phyloP scores from a whole-genome alignment of 495 filamentous ascomycete species.

The Penicillium paxilli region DNA sequence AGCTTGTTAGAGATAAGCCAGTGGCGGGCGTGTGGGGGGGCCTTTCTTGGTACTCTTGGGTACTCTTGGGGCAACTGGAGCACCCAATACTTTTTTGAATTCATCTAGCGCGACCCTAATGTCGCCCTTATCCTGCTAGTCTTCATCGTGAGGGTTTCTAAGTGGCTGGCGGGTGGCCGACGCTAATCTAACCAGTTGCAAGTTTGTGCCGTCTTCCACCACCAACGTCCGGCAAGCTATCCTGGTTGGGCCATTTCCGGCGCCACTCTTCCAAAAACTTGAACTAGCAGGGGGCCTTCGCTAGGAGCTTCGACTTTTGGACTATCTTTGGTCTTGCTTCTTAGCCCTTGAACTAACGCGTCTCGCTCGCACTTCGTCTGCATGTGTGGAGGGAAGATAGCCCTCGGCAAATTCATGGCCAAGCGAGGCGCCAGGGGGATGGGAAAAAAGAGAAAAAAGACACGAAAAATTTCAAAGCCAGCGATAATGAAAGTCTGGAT shows the following conservation, averaged over 20 bases:
- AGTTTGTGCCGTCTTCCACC: not conserved
- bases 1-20: slow-evolving; percentile 30
- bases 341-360: too few relatives aligned
- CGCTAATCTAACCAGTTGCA: not conserved
- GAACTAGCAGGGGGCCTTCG: too few relatives aligned
- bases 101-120: too few relatives aligned
- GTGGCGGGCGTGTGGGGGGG: not conserved
- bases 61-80: not conserved
- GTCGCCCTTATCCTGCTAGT: slow-evolving; percentile 11
- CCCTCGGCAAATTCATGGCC: not conserved
- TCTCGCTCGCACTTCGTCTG: not conserved
- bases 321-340: not conserved
- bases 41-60: not conserved
- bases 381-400: not conserved
- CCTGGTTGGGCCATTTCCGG: slow-evolving; percentile 4
- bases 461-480: not conserved
- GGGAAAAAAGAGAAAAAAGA: too few relatives aligned
- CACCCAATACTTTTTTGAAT: too few relatives aligned
- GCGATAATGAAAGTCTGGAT: not conserved
- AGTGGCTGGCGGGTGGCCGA: not conserved
- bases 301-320: not conserved
- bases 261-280: not conserved
- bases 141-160: not conserved
- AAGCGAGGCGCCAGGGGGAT: too few relatives aligned
- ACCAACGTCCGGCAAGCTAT: not conserved